phyloP scores from a whole-genome alignment of 75 land plant genomes.

The Picea sitchensis region DNA sequence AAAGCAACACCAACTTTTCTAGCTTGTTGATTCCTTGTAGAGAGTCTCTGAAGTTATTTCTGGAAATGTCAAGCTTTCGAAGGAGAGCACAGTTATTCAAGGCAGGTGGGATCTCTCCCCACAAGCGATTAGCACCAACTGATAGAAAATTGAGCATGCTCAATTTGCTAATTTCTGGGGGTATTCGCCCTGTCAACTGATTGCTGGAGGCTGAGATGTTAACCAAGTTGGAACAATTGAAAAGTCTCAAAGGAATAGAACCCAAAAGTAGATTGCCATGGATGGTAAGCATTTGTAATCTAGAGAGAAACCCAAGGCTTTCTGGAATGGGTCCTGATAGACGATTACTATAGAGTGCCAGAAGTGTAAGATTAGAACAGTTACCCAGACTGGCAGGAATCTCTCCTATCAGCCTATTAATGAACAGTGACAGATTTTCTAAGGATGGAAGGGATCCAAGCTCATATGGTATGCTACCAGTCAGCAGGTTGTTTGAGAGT shows the following conservation, averaged over 20 bases:
- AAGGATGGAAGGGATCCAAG: slow-evolving; percentile 35
- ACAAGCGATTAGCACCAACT: slow-evolving; percentile 28
- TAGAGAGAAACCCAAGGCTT: slow-evolving; percentile 38
- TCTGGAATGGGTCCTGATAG: slow-evolving; percentile 51
- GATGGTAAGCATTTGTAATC: slow-evolving; percentile 33
- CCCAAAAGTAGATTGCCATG: slow-evolving; percentile 44
- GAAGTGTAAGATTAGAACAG: slow-evolving; percentile 36
- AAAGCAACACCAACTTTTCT: no score
- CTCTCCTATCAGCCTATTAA: slow-evolving; percentile 38
- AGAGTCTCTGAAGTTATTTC: slow-evolving; percentile 33
- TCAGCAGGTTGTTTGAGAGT: slow-evolving; percentile 47
- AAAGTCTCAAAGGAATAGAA: slow-evolving; percentile 41
- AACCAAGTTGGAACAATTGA: slow-evolving; percentile 35
- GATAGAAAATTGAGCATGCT: slow-evolving; percentile 37
- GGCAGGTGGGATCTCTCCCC: slow-evolving; percentile 50
- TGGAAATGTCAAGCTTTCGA: slow-evolving; percentile 18
- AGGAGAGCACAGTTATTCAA: slow-evolving; percentile 47
- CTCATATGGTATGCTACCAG: slow-evolving; percentile 41
- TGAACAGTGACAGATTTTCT: slow-evolving; percentile 40
- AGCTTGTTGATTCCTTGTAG: slow-evolving; percentile 2
- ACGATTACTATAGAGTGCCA: slow-evolving; percentile 48
- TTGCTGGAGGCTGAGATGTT: slow-evolving; percentile 26
- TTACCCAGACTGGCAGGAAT: slow-evolving; percentile 55
- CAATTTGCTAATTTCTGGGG: slow-evolving; percentile 45
- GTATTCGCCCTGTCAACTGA: slow-evolving; percentile 36